Conservation (phyloP, 805 yeast genomes). For the Clavispora vitiphila region DNA sequence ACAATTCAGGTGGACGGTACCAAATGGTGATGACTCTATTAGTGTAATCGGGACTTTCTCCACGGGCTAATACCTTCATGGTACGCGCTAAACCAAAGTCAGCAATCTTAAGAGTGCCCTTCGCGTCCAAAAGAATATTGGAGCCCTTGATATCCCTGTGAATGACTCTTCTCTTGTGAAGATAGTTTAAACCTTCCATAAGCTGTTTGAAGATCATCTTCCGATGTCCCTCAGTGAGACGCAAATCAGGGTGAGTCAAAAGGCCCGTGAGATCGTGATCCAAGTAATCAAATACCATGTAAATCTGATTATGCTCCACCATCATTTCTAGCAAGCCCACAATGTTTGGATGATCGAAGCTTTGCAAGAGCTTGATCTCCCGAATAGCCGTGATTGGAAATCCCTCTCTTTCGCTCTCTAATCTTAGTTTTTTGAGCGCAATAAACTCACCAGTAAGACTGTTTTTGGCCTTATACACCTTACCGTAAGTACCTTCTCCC, state of each 20-base stretch:
- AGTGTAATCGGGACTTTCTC: constrained; percentile 74
- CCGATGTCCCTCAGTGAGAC: constrained; percentile 56
- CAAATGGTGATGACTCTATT: constrained; percentile 93
- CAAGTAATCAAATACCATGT: constrained; percentile 90
- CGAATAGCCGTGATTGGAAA: constrained; percentile 94
- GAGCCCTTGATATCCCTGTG: constrained; percentile 85
- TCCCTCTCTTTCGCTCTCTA: constrained; percentile 89
- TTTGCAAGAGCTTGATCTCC: constrained; percentile 81
- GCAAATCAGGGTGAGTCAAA: constrained; percentile 67
- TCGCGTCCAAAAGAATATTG: constrained; percentile 59
- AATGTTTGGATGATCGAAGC: constrained; percentile 75
- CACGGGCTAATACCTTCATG: constrained; percentile 52
- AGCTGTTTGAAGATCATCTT: constrained; percentile 65
- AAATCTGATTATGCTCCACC: constrained; percentile 70
- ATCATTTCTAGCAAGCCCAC: constrained; percentile 84
- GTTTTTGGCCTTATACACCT: constrained; percentile 85
- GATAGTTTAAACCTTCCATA: constrained; percentile 61
- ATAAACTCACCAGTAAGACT: constrained; percentile 61
- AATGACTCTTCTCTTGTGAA: constrained; percentile 63
- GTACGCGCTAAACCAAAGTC: constrained; percentile 81
- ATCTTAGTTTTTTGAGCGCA: constrained; percentile 80
- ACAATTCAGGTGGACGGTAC: constrained; percentile 95
- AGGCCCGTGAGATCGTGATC: constrained; percentile 92
- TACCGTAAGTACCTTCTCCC: constrained; percentile 99
- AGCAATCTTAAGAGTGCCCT: constrained; percentile 65